phyloP scores from a whole-genome alignment of 1,284 basidiomycete species.

The Puccinia triticina region DNA sequence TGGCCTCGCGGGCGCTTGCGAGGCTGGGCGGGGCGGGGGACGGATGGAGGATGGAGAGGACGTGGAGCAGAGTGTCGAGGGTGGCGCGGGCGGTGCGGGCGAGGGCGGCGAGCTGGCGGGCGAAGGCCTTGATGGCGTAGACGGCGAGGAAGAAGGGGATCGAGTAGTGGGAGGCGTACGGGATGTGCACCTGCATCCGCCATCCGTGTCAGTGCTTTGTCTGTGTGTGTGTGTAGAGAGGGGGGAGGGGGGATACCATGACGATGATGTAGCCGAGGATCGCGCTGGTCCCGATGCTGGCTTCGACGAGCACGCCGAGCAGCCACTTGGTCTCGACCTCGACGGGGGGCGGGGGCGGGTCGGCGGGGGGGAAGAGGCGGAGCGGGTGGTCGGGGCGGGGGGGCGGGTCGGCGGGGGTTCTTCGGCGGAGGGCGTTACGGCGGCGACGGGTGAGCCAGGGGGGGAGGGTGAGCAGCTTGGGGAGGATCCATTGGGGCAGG shows the following conservation, averaged over 20 bases:
- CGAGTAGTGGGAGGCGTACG: constrained; percentile 42
- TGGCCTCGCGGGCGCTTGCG: too few relatives aligned
- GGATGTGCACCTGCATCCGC: constrained; percentile 48
- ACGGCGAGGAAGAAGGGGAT: constrained; percentile 35
- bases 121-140: constrained; percentile 32
- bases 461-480: constrained; percentile 21
- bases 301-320: constrained; percentile 40
- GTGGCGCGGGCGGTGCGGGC: too few relatives aligned
- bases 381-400: background rate
- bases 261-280: constrained; percentile 37
- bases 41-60: too few relatives aligned
- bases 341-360: background rate
- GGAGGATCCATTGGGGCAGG: constrained; percentile 39
- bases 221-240: too few relatives aligned
- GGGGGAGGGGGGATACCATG: constrained; percentile 30
- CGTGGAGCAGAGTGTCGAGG: too few relatives aligned
- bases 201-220: too few relatives aligned
- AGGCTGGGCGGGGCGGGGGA: too few relatives aligned
- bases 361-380: background rate
- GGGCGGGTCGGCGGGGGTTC: background rate
- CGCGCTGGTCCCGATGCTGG: constrained; percentile 18
- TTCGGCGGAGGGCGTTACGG: background rate
- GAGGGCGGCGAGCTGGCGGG: background rate
- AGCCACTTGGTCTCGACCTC: constrained; percentile 50
- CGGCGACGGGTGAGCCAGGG: background rate